Evolutionary conservation across 169 alveolate genomes (phyloP).

Genomic region (Prorocentrum cordatum): DNA sequence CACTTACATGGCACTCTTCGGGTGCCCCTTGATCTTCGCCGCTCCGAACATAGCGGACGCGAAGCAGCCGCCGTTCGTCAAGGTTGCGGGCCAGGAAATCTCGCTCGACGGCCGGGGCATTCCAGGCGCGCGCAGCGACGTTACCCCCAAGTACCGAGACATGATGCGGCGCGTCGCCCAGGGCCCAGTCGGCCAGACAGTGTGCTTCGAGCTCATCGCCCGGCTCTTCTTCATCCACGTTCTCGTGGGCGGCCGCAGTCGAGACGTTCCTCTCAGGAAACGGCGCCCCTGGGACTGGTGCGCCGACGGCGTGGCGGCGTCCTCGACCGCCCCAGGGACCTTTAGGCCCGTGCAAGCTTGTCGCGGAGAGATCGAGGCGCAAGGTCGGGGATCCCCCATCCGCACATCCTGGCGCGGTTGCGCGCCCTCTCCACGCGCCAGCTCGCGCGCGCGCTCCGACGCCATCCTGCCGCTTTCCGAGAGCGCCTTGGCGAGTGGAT

Average conservation of each 20-base stretch:
- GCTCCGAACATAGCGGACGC: too few species aligned
- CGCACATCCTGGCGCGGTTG: not conserved
- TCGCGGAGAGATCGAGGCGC: conserved; percentile 25
- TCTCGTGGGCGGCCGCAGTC: not conserved
- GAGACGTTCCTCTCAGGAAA: not conserved
- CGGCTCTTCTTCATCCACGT: not conserved
- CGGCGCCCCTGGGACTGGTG: not conserved
- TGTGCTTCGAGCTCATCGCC: not conserved
- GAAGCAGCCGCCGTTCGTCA: too few species aligned
- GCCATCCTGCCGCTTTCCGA: too few species aligned
- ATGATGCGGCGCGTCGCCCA: conserved; percentile 13
- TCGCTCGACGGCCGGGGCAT: too few species aligned
- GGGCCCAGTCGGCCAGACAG: not conserved
- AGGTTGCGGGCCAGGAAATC: too few species aligned
- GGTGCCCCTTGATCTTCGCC: too few species aligned
- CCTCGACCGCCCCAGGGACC: not conserved
- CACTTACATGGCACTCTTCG: too few species aligned
- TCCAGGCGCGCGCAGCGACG: too few species aligned
- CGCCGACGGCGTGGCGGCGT: not conserved
- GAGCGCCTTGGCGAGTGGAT: too few species aligned
- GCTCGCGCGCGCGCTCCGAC: too few species aligned
- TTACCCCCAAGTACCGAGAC: conserved; percentile 4
- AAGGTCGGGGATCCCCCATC: conserved; percentile 6
- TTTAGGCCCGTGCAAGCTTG: not conserved
- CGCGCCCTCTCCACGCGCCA: too few species aligned